phyloP scores from a whole-genome alignment of 495 filamentous ascomycete genomes.

The Barbatosphaeria neglecta region DNA sequence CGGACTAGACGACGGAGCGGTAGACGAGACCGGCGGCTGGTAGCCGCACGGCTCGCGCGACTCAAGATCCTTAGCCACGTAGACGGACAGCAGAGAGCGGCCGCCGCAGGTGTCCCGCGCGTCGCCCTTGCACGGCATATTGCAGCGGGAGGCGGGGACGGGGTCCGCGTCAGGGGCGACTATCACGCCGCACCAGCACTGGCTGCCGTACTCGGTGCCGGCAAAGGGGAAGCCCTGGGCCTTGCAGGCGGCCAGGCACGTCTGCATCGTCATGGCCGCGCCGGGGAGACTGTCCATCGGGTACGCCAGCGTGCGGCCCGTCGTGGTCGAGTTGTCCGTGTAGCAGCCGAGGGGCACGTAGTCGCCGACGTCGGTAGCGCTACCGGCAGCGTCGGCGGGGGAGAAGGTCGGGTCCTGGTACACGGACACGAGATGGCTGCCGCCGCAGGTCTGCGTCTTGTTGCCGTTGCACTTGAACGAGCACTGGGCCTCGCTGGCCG shows the following conservation, averaged over 20 bases:
- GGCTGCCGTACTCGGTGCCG: constrained; percentile 36
- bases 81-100: constrained; percentile 29
- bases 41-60: constrained; percentile 34
- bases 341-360: constrained; percentile 45
- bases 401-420: constrained; percentile 44
- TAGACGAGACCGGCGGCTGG: constrained; percentile 12
- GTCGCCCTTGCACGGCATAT: constrained; percentile 39
- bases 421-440: constrained; percentile 30
- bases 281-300: constrained; percentile 25
- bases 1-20: constrained; percentile 2
- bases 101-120: constrained; percentile 34
- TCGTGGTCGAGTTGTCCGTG: constrained; percentile 34
- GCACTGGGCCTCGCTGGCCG: constrained; percentile 25
- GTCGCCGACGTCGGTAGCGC: constrained; percentile 25
- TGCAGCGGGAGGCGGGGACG: constrained; percentile 25
- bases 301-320: constrained; percentile 38
- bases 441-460: constrained; percentile 34
- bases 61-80: constrained; percentile 27
- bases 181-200: constrained; percentile 35
- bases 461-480: constrained; percentile 36
- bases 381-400: too few relatives aligned
- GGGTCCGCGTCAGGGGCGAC: constrained; percentile 35
- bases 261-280: constrained; percentile 27
- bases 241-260: constrained; percentile 35
- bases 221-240: constrained; percentile 36